phyloP scores from a whole-genome alignment of 2,329 filamentous ascomycete species.

The Alternaria metachromatica region DNA sequence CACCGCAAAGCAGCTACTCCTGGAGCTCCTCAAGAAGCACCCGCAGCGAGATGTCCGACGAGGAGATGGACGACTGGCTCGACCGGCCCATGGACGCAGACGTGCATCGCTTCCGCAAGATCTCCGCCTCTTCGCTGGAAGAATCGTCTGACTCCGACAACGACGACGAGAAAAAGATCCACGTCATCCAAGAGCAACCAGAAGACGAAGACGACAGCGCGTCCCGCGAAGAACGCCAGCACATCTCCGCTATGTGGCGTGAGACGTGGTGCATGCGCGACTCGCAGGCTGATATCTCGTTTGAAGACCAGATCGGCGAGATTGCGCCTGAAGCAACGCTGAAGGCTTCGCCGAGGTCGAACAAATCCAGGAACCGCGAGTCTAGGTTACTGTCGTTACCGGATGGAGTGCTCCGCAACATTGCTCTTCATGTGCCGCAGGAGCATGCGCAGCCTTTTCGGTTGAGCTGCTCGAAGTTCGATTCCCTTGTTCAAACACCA shows the following conservation, averaged over 20 bases:
- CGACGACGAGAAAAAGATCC: slow-evolving; percentile 6
- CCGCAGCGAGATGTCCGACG: slow-evolving; percentile 22
- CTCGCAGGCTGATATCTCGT: background rate
- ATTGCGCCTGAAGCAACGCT: background rate
- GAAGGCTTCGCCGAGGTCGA: background rate
- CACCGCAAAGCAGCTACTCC: slow-evolving; percentile 4
- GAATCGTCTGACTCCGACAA: background rate
- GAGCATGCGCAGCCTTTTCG: background rate
- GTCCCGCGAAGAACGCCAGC: background rate
- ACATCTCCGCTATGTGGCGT: slow-evolving; percentile 4
- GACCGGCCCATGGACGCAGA: slow-evolving; percentile 26
- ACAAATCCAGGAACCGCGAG: background rate
- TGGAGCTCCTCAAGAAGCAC: slow-evolving; percentile 12
- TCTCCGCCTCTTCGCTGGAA: slow-evolving; percentile 7
- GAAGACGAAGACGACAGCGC: slow-evolving; percentile 2
- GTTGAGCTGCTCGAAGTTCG: slow-evolving; percentile 3
- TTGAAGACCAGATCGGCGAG: background rate
- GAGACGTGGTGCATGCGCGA: slow-evolving; percentile 11
- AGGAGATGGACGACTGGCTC: slow-evolving; percentile 28
- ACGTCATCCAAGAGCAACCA: slow-evolving; percentile 12
- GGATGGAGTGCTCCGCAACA: background rate
- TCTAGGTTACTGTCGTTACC: background rate
- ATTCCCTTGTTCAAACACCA: background rate
- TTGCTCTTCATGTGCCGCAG: background rate
- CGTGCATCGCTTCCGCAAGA: slow-evolving; percentile 20